These are phyloP conservation scores for Verticillium albo-atrum DNA, from an alignment of 2,329 filamentous ascomycete species.

Conservation along the genomic window DNA sequence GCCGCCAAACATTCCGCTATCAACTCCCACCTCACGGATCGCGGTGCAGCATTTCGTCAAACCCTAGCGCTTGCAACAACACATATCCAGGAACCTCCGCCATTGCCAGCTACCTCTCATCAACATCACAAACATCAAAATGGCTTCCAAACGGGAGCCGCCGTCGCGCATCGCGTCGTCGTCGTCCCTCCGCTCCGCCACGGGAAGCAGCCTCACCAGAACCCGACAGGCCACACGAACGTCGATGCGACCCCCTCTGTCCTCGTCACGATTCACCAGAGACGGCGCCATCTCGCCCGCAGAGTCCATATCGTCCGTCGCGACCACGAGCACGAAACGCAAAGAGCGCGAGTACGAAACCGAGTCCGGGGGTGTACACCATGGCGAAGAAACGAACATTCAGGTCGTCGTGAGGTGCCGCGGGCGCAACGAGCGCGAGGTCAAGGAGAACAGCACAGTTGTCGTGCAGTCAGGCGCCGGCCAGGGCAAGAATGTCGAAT, in stretches of 20 bases:
- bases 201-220: slow-evolving; percentile 3
- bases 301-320: slow-evolving; percentile 59
- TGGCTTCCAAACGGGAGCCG: slow-evolving; percentile 14
- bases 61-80: background rate
- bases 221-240: slow-evolving; percentile 3
- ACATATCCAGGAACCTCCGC: background rate
- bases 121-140: background rate
- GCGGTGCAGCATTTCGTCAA: background rate
- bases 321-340: slow-evolving; percentile 65
- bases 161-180: slow-evolving; percentile 10
- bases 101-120: background rate
- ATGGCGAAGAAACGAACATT: slow-evolving; percentile 85
- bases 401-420: slow-evolving; percentile 94
- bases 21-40: background rate
- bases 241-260: slow-evolving; percentile 9
- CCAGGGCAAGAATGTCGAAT: slow-evolving; percentile 75
- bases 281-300: slow-evolving; percentile 62
- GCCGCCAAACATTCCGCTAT: background rate
- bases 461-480: slow-evolving; percentile 86
- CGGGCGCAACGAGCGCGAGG: slow-evolving; percentile 87
- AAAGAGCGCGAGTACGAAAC: slow-evolving; percentile 74
- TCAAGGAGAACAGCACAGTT: slow-evolving; percentile 90
- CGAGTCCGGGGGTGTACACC: slow-evolving; percentile 26
- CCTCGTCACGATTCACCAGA: slow-evolving; percentile 22
- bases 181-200: slow-evolving; percentile 7